Evolutionary conservation across 306 rosid species (phyloP), one percentile per base, ranked within the genome.

Genomic region (Sechiopsis laciniata): DNA sequence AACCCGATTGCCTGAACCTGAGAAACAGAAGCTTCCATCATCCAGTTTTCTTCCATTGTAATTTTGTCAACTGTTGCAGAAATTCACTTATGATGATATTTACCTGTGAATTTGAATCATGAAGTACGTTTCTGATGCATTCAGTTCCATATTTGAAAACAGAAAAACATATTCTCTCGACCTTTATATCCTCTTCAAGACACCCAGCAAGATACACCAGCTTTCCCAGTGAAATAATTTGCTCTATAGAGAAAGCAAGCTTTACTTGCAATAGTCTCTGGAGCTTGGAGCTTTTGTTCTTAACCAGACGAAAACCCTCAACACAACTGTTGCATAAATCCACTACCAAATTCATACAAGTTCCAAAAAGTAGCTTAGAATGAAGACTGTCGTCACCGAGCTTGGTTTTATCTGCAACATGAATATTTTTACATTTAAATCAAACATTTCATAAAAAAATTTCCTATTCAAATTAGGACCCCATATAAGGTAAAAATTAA

Each of bases 241-340:
- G 97, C 66, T 94, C 96, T 59, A 87, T 86, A 80, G 84, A 87
- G 85, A 90, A 90, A 68, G 84, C 89, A 84, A 94, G 95, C 83
- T 94, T 90, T 74, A 77, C 80, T 79, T 89, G 95, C 77, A 80
- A 77, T 55, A 89, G 75, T 73, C 79, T 84, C 73, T 16, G 76
- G 46, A 78, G 74, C 70, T 75, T 80, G 65, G 83, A 80, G 66
- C 78, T 84, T 78, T 79, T 87, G 74, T 74, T 84, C 73, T 84
- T 91, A 79, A 55, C 79, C 71, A 84, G 76, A 86, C 79, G 92
- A 78, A 87, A 84, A 73, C 83, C 86, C 85, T 82, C 79, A n/a
- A 87, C 83, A 85, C 91, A 91, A 76, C 87, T 86, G 78, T 66
- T 84, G 72, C 84, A 79, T 82, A 87, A 77, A 74, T 85, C 74